These are phyloP conservation scores for Glycine soja DNA, from an alignment of 306 rosid genomes.

Conservation along the genomic window DNA sequence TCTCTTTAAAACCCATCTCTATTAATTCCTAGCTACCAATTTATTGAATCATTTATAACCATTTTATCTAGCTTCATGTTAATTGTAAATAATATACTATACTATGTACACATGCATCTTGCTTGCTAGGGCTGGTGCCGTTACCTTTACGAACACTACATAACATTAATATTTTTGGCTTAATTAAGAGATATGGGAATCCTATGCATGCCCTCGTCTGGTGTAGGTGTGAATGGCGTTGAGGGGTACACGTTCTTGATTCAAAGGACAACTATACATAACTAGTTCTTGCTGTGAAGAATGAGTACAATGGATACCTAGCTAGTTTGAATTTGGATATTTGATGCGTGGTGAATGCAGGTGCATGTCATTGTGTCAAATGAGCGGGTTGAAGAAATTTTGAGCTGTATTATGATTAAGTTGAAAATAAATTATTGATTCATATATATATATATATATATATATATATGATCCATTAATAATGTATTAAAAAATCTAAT, in stretches of 20 bases:
- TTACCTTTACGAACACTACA: conserved; percentile 77
- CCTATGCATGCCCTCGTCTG: conserved; percentile 36
- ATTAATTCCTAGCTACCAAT: not conserved
- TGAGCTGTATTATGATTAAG: not conserved
- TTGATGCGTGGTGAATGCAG: conserved; percentile 3
- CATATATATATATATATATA: not conserved
- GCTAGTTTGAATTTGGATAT: conserved; percentile 25
- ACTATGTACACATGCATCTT: conserved; percentile 38
- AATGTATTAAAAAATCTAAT: not conserved
- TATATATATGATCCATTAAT: not conserved
- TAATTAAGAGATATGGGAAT: conserved; percentile 46
- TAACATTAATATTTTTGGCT: conserved; percentile 49
- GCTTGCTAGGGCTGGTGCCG: conserved; percentile 57
- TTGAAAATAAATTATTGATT: not conserved
- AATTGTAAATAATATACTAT: not conserved
- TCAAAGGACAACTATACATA: not conserved
- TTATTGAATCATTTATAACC: conserved; percentile 24
- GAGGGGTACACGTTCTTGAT: conserved; percentile 15
- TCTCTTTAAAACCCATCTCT: not conserved
- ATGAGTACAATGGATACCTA: not conserved
- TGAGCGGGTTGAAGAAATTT: not conserved
- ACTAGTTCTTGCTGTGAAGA: not conserved
- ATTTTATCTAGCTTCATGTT: not conserved
- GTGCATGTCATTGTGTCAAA: not conserved
- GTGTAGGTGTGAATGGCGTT: no score